Base-by-base conservation (phyloP, 768 basidiomycete genomes). In the Cyathus striatus region DNA sequence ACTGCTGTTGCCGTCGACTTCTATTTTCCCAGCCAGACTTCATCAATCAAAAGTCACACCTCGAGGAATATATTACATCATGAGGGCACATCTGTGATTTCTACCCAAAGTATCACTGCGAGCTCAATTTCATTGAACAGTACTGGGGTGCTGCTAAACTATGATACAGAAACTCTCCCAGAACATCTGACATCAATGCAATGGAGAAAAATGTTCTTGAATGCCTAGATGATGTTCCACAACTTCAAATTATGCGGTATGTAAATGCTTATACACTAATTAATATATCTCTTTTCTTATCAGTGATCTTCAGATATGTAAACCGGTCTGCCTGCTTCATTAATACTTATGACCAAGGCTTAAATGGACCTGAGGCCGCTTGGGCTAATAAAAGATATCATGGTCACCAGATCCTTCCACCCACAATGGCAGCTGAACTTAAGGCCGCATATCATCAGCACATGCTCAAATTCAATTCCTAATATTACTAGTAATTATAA, bases 101-200 rank as follows among this genome's bases (percentile, higher is more conserved):
- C 45, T 57, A n/a, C 55, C 58, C 12, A 63, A 63, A 41, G 39
- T 62, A 55, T 44, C 60, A 61, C 38, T 59, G 53, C 24, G 53
- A 63, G 46, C 50, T 63, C 33, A 60, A 64, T 39, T 61, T 59
- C 26, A 62, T 64, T 41, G 61, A 64, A 43, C 58, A 59, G 43
- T 58, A 52, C 39, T 64, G 60, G 59, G 63, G 62, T 2, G 52
- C 46, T 38, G 53, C 56, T 23, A 64, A 65, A 42, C 44, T 53
- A 5, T 18, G 45, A 1, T 64, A 63, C 42, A 43, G 54, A 9
- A 26, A 36, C 2, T 39, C 32, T 23, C 45, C 46, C 14, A 24
- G 40, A 6, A 61, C 61, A 9, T 44, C 46, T 2, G 41, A 45
- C 7, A 56, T 61, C 23, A 59, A 45, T 6, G 58, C 64, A 33